Base-by-base conservation (phyloP, 306 rosid genomes). In the Lathyrus tuberosus region DNA sequence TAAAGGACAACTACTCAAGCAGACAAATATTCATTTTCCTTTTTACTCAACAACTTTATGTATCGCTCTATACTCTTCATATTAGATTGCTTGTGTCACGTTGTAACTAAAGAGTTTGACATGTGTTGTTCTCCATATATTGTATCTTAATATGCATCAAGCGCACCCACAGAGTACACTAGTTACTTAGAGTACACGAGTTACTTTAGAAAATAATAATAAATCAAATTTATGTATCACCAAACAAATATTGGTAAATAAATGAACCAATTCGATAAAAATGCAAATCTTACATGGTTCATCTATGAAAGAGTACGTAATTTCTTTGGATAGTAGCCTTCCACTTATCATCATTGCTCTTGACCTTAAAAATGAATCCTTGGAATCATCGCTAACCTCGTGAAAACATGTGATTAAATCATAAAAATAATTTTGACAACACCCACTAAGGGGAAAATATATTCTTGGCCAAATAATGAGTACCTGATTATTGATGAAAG, bases 281-380 rank as follows among this genome's bases (percentile, higher is more conserved):
- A 61, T 53, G 61, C 14, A 78, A 76, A 72, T 30, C 94, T 77
- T 87, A 94, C 99, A 75, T 33, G 83, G 70, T 85, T 88, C 95
- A 71, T 91, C 92, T 58, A 76, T 74, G 64, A 81, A 78, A 46
- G 82, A 77, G 77, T 67, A 80, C 22, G 43, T 67, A 72, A 62
- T 81, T 74, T 86, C 95, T 77, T 82, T 86, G 4, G 86, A 84
- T 69, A 94, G 75, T 59, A 94, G 83, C 85, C 97, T 85, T 88
- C 97, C 97, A 60, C 82, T 75, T 73, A 88, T 91, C 87, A 86
- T 83, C 81, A 90, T 84, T 28, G 97, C 91, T 74, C 99, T 84
- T 30, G 96, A 84, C 82, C 88, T 86, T 72, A 91, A 75, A 75
- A 88, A 69, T 52, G 95, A 73, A 49, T 86, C 92, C 41, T 35